These are phyloP conservation scores for Ophiostoma quercus DNA, from an alignment of 2,329 filamentous ascomycete genomes.

Conservation along the genomic window DNA sequence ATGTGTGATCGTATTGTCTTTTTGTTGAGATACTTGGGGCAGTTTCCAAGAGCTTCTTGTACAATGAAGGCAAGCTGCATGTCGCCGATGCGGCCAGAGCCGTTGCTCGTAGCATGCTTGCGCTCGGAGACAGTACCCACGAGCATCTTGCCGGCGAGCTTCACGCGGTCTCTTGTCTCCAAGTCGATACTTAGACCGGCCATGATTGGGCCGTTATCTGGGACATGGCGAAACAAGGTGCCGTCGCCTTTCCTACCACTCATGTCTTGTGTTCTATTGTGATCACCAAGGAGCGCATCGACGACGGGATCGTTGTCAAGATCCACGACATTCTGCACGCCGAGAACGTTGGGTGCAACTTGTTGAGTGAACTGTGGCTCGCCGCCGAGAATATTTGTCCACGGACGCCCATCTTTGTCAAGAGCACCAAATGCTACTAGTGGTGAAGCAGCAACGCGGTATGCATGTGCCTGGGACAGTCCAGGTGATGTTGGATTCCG, in stretches of 20 bases:
- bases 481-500: conserved; percentile 64
- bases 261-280: conserved; percentile 30
- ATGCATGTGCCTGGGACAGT: conserved; percentile 56
- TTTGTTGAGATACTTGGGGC: conserved; percentile 80
- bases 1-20: conserved; percentile 55
- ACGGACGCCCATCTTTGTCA: conserved; percentile 60
- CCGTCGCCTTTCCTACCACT: conserved; percentile 31
- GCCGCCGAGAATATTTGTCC: conserved; percentile 77
- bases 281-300: conserved; percentile 51
- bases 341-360: conserved; percentile 59
- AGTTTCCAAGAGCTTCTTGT: conserved; percentile 71
- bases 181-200: conserved; percentile 59
- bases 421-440: conserved; percentile 69
- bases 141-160: conserved; percentile 65
- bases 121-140: conserved; percentile 51
- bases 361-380: conserved; percentile 60
- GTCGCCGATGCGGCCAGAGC: conserved; percentile 31
- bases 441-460: conserved; percentile 57
- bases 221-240: conserved; percentile 38
- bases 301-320: conserved; percentile 64
- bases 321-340: conserved; percentile 58
- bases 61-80: conserved; percentile 61
- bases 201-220: conserved; percentile 38
- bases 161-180: conserved; percentile 64
- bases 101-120: conserved; percentile 25